Evolutionary conservation across 495 filamentous ascomycete species (phyloP), one percentile per base, ranked within the genome.

Genomic region (Neurospora terricola): DNA sequence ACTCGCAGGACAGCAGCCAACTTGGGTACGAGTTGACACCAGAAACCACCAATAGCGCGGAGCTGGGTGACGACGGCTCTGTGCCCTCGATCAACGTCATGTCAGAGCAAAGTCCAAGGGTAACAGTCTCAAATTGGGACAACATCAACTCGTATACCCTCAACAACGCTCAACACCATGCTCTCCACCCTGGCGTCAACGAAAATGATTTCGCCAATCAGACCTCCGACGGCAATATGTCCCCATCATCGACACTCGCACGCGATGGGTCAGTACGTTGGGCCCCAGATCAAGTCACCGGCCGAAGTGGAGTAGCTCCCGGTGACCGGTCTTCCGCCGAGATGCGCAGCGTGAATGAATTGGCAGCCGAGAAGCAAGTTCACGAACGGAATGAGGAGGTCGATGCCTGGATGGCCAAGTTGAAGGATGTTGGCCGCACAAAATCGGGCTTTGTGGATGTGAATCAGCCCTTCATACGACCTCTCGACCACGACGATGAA

Each of bases 41-140:
- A 2, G 81, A 83, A 62, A 84, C 82, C 18, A 85, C 82, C 75
- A 82, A 80, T 42, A 86, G 80, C 62, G 83, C 82, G 42, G 80
- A 81, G 38, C 85, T 85, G 16, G 86, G 85, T 74, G 85, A 85
- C 72, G 83, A 85, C 74, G 83, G 80, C 36, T 72, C 83, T 38
- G 81, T 77, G 6, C 82, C 81, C 6, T 76, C 77, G 69, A 74
- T 78, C 10, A 72, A 81, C 74, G 70, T 77, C 30, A 84, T 83
- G 79, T 78, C 80, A 14, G 75, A 78, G 18, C 82, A 83, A 38
- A 88, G 86, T 72, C 86, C 85, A 3, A 82, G 81, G 16, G 81
- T 87, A 11, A 85, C 82, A 3, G 82, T 87, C 48, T 86, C 86
- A 14, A 78, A 85, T 69, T 88, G 85, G 85, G 74, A 81, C 27